Conservation (phyloP, 768 basidiomycete genomes). For the Tricholoma furcatifolium region DNA sequence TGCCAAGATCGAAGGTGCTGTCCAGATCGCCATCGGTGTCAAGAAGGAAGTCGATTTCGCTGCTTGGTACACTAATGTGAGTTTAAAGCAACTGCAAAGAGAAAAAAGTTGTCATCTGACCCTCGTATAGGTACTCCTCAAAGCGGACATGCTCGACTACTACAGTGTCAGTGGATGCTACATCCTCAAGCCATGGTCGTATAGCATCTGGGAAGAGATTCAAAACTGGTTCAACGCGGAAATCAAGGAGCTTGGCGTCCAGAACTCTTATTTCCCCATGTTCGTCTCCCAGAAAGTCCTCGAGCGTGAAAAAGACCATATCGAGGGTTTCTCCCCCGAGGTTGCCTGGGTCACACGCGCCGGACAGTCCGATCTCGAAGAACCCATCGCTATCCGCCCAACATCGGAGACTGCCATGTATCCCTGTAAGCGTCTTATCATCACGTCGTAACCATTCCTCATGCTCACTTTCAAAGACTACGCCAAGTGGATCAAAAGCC, state of each 20-base stretch:
- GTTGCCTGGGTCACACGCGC: conserved; percentile 99
- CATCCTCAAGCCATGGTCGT: conserved; percentile 97
- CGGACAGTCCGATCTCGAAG: conserved; percentile 93
- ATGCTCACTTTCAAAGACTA: conserved; percentile 61
- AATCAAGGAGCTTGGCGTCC: conserved; percentile 93
- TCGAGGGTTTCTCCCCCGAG: conserved; percentile 98
- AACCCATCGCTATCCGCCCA: conserved; percentile 96
- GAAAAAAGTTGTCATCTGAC: conserved; percentile 12
- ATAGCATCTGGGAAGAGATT: conserved; percentile 95
- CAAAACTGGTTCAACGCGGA: conserved; percentile 92
- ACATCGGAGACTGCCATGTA: conserved; percentile 99
- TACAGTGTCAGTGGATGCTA: conserved; percentile 99
- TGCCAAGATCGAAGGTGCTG: conserved; percentile 83
- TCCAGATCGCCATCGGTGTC: conserved; percentile 91
- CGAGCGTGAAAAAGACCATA: conserved; percentile 96
- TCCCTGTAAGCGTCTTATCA: conserved; percentile 78
- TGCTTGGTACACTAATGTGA: conserved; percentile 89
- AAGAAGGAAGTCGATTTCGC: conserved; percentile 96
- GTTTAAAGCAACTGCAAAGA: conserved; percentile 20
- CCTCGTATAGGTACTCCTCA: conserved; percentile 80
- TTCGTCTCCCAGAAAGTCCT: conserved; percentile 91
- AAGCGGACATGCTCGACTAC: conserved; percentile 99
- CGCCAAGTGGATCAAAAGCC: conserved; percentile 97
- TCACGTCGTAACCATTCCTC: background rate
- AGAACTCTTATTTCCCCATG: conserved; percentile 99